Evolutionary conservation across 352 stramenopile genomes (phyloP).

Genomic region (Phytophthora citricola): DNA sequence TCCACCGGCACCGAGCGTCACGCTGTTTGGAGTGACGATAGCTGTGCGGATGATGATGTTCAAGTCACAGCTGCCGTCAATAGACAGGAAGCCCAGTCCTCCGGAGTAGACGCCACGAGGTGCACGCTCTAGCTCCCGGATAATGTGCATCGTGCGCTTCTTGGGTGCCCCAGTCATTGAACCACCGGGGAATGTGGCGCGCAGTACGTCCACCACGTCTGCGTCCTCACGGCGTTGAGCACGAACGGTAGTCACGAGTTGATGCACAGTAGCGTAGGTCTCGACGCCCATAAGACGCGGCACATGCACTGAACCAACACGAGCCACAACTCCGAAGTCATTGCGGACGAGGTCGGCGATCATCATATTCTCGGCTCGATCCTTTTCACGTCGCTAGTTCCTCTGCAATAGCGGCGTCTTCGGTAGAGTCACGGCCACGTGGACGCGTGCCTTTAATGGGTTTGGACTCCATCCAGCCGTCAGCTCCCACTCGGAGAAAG

Average conservation of each 20-base stretch:
- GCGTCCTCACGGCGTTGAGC: conserved; percentile 60
- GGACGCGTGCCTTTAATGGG: conserved; percentile 96
- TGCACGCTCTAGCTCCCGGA: conserved; percentile 91
- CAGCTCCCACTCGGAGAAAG: conserved; percentile 85
- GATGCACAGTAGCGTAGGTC: conserved; percentile 97
- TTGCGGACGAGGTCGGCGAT: conserved; percentile 97
- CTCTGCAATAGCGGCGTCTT: conserved; percentile 72
- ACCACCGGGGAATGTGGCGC: conserved; percentile 96
- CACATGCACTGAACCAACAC: conserved; percentile 93
- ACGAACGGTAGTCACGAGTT: conserved; percentile 97
- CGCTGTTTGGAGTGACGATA: conserved; percentile 82
- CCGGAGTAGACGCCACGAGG: conserved; percentile 96
- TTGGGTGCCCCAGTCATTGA: conserved; percentile 99
- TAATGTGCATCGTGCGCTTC: conserved; percentile 96
- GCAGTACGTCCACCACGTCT: conserved; percentile 91
- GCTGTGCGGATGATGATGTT: conserved; percentile 98
- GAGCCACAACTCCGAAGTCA: conserved; percentile 94
- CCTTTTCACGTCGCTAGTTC: conserved; percentile 89
- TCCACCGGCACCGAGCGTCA: conserved; percentile 93
- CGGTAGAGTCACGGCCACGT: conserved; percentile 44
- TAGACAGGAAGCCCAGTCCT: conserved; percentile 94
- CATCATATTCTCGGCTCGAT: conserved; percentile 98
- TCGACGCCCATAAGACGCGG: conserved; percentile 95
- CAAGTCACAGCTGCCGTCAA: conserved; percentile 96
- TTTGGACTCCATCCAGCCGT: conserved; percentile 95